Percentiles rank a stretch among this genome's conserved stretches.
Evolutionary conservation across 805 yeast species (phyloP).

Genomic region (Starmerella potacharoeniae): DNA sequence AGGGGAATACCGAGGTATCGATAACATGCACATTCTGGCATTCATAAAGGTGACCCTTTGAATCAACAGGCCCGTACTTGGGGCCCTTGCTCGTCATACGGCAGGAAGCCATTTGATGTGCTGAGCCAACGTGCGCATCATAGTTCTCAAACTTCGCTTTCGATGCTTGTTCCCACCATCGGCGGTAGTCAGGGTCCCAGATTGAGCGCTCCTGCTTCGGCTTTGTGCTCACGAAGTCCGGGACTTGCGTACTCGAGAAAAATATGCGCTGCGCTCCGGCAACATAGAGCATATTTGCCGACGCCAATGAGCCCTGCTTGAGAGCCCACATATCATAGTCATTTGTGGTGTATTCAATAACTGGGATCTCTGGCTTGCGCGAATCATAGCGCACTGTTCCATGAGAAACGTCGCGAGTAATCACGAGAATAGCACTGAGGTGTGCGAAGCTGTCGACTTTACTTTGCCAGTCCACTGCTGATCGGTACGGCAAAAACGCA

Average conservation of each 20-base stretch:
- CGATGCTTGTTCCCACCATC: constrained; percentile 24
- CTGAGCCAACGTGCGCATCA: constrained; percentile 35
- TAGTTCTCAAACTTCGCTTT: constrained; percentile 22
- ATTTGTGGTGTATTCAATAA: constrained; percentile 34
- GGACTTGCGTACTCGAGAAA: constrained; percentile 27
- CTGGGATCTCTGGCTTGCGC: constrained; percentile 26
- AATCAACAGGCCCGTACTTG: constrained; percentile 35
- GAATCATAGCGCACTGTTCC: constrained; percentile 29
- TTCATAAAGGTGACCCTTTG: constrained; percentile 38
- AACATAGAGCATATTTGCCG: constrained; percentile 38
- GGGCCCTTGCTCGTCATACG: constrained; percentile 36
- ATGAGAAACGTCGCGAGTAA: constrained; percentile 37
- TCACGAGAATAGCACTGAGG: constrained; percentile 33
- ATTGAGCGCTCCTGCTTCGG: constrained; percentile 30
- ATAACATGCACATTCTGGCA: constrained; percentile 39
- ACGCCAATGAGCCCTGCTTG: constrained; percentile 30
- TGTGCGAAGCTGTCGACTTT: constrained; percentile 32
- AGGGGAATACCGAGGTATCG: constrained; percentile 41
- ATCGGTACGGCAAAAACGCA: constrained; percentile 36
- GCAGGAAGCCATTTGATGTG: constrained; percentile 46
- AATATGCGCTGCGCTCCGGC: constrained; percentile 40
- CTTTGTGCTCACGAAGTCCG: constrained; percentile 30
- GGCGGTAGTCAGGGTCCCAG: constrained; percentile 34
- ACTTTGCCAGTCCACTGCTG: constrained; percentile 30
- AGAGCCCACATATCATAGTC: constrained; percentile 36